Conservation (phyloP, 805 yeast genomes). For the Metschnikowia rubicola region DNA sequence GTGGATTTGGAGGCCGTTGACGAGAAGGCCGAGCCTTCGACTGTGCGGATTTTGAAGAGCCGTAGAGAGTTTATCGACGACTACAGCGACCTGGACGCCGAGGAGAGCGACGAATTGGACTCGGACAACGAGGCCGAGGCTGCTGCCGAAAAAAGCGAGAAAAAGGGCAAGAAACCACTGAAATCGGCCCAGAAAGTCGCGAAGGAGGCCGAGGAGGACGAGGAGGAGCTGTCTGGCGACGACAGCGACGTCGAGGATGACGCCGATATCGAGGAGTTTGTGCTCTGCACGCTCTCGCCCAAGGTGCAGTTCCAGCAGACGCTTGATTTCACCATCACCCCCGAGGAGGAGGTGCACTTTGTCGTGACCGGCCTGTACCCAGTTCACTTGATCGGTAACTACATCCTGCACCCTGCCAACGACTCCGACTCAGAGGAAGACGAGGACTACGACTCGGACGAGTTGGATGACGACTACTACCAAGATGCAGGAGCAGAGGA, state of each 20-base stretch:
- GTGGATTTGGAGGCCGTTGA: constrained; percentile 87
- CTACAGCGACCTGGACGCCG: constrained; percentile 44
- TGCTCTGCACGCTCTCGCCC: constrained; percentile 89
- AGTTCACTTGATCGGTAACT: constrained; percentile 90
- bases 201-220: constrained; percentile 49
- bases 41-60: constrained; percentile 83
- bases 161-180: constrained; percentile 23
- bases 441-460: constrained; percentile 37
- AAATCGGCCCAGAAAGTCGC: constrained; percentile 39
- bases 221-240: constrained; percentile 49
- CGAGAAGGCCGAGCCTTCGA: constrained; percentile 77
- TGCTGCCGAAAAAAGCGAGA: constrained; percentile 16
- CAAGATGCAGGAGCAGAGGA: constrained; percentile 40
- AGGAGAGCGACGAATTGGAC: constrained; percentile 16
- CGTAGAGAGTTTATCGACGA: constrained; percentile 42
- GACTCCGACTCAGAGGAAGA: constrained; percentile 33
- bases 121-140: constrained; percentile 44
- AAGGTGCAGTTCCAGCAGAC: constrained; percentile 82
- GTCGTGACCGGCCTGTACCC: constrained; percentile 96
- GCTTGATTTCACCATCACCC: constrained; percentile 81
- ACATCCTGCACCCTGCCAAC: constrained; percentile 92
- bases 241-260: constrained; percentile 62
- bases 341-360: constrained; percentile 91
- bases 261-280: constrained; percentile 77
- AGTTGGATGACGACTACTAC: constrained; percentile 39